Percentiles rank a stretch among this genome's conserved stretches.
These are phyloP conservation scores for Juglanconis oblonga DNA, from an alignment of 2,329 filamentous ascomycete genomes.

Conservation along the genomic window DNA sequence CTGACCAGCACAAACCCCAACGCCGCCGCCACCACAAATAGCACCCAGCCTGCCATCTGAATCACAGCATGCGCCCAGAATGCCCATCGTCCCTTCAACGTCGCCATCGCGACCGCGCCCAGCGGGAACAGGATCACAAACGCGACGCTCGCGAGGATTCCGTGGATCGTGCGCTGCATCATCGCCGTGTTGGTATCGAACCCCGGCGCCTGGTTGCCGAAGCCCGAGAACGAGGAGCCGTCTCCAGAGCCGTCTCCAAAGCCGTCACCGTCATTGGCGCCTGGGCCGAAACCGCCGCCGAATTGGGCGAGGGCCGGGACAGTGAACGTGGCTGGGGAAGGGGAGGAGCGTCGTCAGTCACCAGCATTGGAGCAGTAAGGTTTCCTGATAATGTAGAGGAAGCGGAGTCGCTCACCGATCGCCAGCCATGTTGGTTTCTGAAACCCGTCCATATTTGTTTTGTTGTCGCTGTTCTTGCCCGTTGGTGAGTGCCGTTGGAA, in stretches of 20 bases:
- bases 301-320: slow-evolving; percentile 2
- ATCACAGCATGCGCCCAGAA: slow-evolving; percentile 37
- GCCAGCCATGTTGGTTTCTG: not conserved
- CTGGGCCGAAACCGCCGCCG: slow-evolving; percentile 1
- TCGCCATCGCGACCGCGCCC: slow-evolving; percentile 20
- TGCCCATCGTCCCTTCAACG: slow-evolving; percentile 31
- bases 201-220: not conserved
- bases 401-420: slow-evolving; percentile 1
- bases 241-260: not conserved
- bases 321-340: not conserved
- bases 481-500: not conserved
- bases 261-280: not conserved
- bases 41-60: slow-evolving; percentile 34
- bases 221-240: not conserved
- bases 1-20: slow-evolving; percentile 41
- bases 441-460: not conserved
- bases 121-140: slow-evolving; percentile 23
- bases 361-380: too few relatives aligned
- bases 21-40: slow-evolving; percentile 38
- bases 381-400: not conserved
- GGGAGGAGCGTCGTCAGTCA: not conserved
- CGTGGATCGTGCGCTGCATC: slow-evolving; percentile 15
- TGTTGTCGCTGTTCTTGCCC: not conserved
- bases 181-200: not conserved
- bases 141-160: slow-evolving; percentile 18